Evolutionary conservation across 306 rosid genomes (phyloP).

Genomic region (Oemleria cerasiformis): DNA sequence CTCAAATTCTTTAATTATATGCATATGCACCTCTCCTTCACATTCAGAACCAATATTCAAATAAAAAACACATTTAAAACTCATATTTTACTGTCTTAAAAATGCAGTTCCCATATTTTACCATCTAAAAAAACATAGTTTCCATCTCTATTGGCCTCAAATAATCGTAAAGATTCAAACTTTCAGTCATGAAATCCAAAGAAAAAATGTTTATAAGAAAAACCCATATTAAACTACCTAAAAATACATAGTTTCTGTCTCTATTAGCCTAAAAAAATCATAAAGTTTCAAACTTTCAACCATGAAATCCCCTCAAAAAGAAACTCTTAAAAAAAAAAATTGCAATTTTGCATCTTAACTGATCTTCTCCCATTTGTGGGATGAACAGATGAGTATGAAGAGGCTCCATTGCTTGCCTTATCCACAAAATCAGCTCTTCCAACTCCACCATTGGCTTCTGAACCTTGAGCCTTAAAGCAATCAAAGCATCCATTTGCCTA

Average conservation of each 20-base stretch:
- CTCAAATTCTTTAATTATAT: conserved; percentile 63
- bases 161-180: too few species aligned
- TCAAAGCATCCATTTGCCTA: conserved; percentile 67
- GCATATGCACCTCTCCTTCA: conserved; percentile 41
- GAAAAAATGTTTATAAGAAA: too few species aligned
- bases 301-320: neutral
- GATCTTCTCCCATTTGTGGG: conserved; percentile 19
- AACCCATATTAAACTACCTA: too few species aligned
- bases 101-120: too few species aligned
- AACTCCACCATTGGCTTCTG: conserved; percentile 33
- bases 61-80: neutral
- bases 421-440: neutral
- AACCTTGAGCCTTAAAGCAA: conserved; percentile 62
- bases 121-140: too few species aligned
- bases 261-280: too few species aligned
- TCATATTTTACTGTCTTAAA: neutral
- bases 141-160: too few species aligned
- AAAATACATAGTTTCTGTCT: too few species aligned
- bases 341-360: conserved; percentile 31
- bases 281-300: too few species aligned
- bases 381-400: conserved; percentile 23
- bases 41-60: neutral
- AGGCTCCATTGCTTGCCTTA: conserved; percentile 12
- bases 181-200: too few species aligned
- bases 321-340: neutral